Conservation (phyloP, 2,329 filamentous ascomycete species). For the Penicillium hesseltinei region DNA sequence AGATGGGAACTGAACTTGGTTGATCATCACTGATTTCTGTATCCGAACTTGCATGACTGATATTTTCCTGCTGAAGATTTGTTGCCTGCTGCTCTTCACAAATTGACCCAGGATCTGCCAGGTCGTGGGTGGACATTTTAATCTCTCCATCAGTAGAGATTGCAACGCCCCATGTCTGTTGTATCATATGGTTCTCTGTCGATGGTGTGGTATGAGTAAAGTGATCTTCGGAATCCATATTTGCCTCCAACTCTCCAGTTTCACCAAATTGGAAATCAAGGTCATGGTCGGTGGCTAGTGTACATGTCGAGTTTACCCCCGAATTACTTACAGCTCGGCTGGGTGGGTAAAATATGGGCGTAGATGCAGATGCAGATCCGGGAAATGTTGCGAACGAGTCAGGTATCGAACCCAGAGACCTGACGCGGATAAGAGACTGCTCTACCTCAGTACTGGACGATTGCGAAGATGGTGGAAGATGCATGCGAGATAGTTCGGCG, state of each 20-base stretch:
- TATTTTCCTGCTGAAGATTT: neutral
- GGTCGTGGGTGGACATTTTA: neutral
- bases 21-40: neutral
- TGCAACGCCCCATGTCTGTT: neutral
- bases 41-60: neutral
- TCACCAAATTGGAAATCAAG: neutral
- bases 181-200: neutral
- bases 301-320: neutral
- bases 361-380: too few species aligned
- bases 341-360: neutral
- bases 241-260: neutral
- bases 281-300: neutral
- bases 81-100: neutral
- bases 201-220: neutral
- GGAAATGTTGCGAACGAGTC: neutral
- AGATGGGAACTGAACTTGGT: neutral
- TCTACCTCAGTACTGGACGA: neutral
- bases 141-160: neutral
- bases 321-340: neutral
- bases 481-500: constrained; percentile 15
- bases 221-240: neutral
- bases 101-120: neutral
- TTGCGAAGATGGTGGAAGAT: neutral
- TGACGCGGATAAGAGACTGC: neutral
- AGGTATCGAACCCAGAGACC: neutral